Evolutionary conservation across 352 stramenopile species (phyloP).

Genomic region (Globisporangium canariense): DNA sequence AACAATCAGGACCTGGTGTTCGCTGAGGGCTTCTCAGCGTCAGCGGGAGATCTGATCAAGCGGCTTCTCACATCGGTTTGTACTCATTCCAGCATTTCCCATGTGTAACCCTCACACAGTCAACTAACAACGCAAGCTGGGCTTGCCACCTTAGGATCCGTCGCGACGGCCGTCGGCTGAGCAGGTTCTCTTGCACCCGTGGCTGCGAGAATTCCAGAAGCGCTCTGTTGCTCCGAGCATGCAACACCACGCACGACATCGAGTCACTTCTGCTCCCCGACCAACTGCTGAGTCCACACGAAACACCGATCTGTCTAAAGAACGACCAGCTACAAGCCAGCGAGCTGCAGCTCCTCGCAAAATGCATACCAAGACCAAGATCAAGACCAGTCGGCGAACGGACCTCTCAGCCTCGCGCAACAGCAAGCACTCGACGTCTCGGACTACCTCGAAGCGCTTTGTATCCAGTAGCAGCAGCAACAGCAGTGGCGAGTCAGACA

Average conservation of each 20-base stretch:
- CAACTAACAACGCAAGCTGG: not conserved
- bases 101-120: not conserved
- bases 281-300: not conserved
- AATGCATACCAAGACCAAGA: not conserved
- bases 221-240: constrained; percentile 20
- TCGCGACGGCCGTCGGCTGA: constrained; percentile 34
- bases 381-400: not conserved
- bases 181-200: constrained; percentile 56
- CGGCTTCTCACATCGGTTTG: constrained; percentile 47
- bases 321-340: not conserved
- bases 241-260: not conserved
- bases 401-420: not conserved
- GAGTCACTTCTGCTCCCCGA: not conserved
- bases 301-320: not conserved
- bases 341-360: constrained; percentile 3
- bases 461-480: constrained; percentile 21
- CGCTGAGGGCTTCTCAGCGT: constrained; percentile 49
- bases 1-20: constrained; percentile 39
- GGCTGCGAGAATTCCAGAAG: constrained; percentile 49
- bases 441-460: not conserved
- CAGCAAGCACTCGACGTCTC: not conserved
- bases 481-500: constrained; percentile 12
- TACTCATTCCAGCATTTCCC: not conserved
- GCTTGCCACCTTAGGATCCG: constrained; percentile 31
- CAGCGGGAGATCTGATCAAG: constrained; percentile 58